Conservation (phyloP, 106 monocot species). For the Amphibolis antarctica region DNA sequence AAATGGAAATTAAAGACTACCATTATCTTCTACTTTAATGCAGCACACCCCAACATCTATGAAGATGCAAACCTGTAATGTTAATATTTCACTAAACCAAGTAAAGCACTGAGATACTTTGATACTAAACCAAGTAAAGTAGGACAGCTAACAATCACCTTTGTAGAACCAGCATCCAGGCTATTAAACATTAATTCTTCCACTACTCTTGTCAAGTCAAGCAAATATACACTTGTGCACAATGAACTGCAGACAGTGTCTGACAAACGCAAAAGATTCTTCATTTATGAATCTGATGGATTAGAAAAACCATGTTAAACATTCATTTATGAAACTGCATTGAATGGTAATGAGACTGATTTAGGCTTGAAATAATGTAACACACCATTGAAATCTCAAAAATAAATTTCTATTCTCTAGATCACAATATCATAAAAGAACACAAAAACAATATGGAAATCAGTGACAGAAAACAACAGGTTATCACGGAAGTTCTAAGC, state of each 20-base stretch:
- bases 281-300: conserved; percentile 22
- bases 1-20: conserved; percentile 25
- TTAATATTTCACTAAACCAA: not conserved
- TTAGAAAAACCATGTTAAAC: too few species aligned
- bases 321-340: too few species aligned
- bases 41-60: conserved; percentile 44
- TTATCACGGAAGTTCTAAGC: too few species aligned
- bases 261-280: conserved; percentile 56
- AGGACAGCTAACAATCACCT: conserved; percentile 31
- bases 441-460: too few species aligned
- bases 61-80: conserved; percentile 55
- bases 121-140: not conserved
- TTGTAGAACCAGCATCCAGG: conserved; percentile 64
- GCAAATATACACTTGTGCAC: conserved; percentile 58
- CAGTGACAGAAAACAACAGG: too few species aligned
- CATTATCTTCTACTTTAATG: conserved; percentile 89
- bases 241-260: conserved; percentile 35
- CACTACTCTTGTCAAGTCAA: conserved; percentile 76
- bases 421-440: too few species aligned
- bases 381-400: too few species aligned
- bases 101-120: not conserved
- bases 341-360: too few species aligned
- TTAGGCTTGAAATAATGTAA: too few species aligned
- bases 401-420: too few species aligned
- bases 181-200: conserved; percentile 88